Evolutionary conservation across 768 basidiomycete species (phyloP).

Genomic region (Amylocystis lapponica): DNA sequence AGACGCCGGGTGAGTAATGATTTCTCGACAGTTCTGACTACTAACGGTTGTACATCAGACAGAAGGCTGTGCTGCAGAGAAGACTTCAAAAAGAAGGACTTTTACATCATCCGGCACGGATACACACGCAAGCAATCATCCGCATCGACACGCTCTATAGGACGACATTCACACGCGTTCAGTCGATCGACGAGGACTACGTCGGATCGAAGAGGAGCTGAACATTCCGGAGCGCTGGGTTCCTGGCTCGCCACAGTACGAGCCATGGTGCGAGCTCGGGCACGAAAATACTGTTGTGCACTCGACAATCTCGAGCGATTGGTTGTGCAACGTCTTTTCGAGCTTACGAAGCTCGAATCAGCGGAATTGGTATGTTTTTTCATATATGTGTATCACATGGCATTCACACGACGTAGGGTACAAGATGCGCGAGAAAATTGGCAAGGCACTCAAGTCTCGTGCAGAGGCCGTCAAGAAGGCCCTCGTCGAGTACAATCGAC

Average conservation of each 20-base stretch:
- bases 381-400: too few relatives aligned
- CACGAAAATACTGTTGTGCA: slow-evolving; percentile 15
- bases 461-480: slow-evolving; percentile 28
- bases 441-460: slow-evolving; percentile 26
- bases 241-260: too few relatives aligned
- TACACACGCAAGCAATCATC: too few relatives aligned
- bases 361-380: slow-evolving; percentile 16
- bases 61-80: too few relatives aligned
- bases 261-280: too few relatives aligned
- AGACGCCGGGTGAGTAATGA: too few relatives aligned
- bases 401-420: slow-evolving; percentile 24
- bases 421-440: slow-evolving; percentile 28
- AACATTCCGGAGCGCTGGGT: slow-evolving; percentile 14
- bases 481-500: slow-evolving; percentile 26
- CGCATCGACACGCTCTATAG: too few relatives aligned
- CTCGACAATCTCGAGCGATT: slow-evolving; percentile 26
- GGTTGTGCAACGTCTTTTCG: slow-evolving; percentile 26
- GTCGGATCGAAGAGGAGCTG: slow-evolving; percentile 8
- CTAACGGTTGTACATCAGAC: too few relatives aligned
- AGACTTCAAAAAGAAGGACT: too few relatives aligned
- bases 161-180: not conserved
- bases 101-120: too few relatives aligned
- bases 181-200: not conserved
- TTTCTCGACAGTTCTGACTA: too few relatives aligned
- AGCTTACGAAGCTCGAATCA: slow-evolving; percentile 23